Conservation (phyloP, 768 basidiomycete species). For the Rhizopogon vesiculosus region DNA sequence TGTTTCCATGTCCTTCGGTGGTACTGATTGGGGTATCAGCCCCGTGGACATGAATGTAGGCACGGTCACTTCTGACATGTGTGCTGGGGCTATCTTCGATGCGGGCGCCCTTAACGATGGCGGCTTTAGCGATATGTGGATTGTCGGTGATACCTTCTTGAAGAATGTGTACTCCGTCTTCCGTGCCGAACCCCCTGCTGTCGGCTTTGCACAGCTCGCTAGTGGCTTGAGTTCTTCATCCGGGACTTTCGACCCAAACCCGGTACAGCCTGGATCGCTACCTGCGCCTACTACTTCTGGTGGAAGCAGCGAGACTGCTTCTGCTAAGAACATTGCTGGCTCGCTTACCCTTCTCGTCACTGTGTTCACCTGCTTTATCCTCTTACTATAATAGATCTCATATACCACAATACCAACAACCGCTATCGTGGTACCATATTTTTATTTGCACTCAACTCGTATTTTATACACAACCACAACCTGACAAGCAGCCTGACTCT, state of each 20-base stretch:
- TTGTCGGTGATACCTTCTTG: conserved; percentile 74
- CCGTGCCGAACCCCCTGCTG: conserved; percentile 19
- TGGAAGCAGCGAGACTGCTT: background rate
- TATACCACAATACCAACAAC: background rate
- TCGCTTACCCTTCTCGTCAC: conserved; percentile 8
- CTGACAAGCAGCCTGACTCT: background rate
- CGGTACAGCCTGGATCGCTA: background rate
- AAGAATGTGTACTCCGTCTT: conserved; percentile 30
- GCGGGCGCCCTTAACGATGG: conserved; percentile 45
- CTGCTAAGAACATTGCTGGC: conserved; percentile 8
- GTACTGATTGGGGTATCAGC: no score
- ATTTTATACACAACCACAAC: background rate
- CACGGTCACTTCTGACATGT: conserved; percentile 20
- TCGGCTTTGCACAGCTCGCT: conserved; percentile 26
- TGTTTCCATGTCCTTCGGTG: conserved; percentile 28
- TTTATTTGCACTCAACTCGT: background rate
- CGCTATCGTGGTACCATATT: background rate
- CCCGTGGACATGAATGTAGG: conserved; percentile 15
- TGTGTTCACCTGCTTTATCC: conserved; percentile 7
- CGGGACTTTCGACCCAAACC: background rate
- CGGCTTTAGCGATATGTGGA: conserved; percentile 45
- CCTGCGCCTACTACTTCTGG: conserved; percentile 3
- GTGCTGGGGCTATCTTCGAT: conserved; percentile 71
- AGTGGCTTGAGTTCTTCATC: conserved; percentile 3
- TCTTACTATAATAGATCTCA: conserved; percentile 2